Evolutionary conservation across 129 eudicot species (phyloP), one percentile per base, ranked within the genome.

Genomic region (Ambrosia artemisiifolia): DNA sequence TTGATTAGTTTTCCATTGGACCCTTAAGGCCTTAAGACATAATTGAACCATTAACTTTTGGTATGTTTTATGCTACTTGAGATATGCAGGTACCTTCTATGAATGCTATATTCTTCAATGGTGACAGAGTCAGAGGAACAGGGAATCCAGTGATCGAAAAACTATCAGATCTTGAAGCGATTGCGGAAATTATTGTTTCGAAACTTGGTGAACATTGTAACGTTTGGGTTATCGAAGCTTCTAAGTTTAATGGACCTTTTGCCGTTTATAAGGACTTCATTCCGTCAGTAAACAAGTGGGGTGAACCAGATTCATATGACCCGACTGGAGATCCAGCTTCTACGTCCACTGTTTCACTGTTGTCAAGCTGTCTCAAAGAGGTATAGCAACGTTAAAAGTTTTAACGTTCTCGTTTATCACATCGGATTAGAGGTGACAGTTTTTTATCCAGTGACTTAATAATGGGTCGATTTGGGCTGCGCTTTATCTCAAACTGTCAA

Each of bases 131-230:
- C 65, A 86, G 81, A 77, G 96, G 94, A 73, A 94, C 97, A 1
- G 96, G 88, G 35, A 86, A 94, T 78, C 91, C 93, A 35, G 97
- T 94, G 80, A 90, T 94, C 55, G 99, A 90, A 79, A 94, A 84
- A 71, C 86, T 94, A 55, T 94, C 97, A 11, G 83, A 90, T 78
- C 79, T 81, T 73, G 88, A 78, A 53, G 82, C 18, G 40, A 88
- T 94, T 69, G 88, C 96, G 47, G 89, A 88, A 55, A 78, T 84
- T 71, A 70, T 94, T 30, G 88, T 90, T 53, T 86, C 86, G 7
- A 90, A 94, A 73, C 89, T 90, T 78, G 91, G 97, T 36, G 83
- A 78, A 56, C 74, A 85, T 56, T 72, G 84, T 34, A 90, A 94
- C 85, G 89, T 85, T 67, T 94, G 89, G 87, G 99, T 94, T 63